These are phyloP conservation scores for Colletotrichum australisinense DNA, from an alignment of 2,329 filamentous ascomycete genomes.

Conservation along the genomic window DNA sequence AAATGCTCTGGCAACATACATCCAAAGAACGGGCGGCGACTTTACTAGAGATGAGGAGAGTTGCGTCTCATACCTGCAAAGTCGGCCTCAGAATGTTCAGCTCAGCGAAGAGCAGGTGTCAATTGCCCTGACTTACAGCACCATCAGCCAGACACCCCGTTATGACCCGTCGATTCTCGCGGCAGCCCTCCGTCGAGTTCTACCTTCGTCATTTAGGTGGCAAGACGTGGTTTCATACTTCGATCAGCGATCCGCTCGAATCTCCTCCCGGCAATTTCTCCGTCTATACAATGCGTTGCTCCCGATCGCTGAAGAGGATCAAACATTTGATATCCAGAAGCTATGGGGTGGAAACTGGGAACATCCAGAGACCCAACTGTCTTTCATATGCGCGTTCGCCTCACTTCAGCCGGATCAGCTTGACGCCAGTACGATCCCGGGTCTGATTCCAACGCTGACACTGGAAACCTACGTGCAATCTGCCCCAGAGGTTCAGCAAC, in stretches of 20 bases:
- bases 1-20: conserved; percentile 70
- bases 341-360: conserved; percentile 94
- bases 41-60: conserved; percentile 82
- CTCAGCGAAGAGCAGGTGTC: conserved; percentile 87
- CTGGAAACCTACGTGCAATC: conserved; percentile 66
- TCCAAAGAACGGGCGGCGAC: conserved; percentile 80
- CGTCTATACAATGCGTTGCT: conserved; percentile 83
- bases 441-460: conserved; percentile 82
- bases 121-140: conserved; percentile 76
- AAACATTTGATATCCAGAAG: conserved; percentile 82
- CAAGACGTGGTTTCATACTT: conserved; percentile 81
- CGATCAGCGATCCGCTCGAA: conserved; percentile 80
- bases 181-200: conserved; percentile 70
- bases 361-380: conserved; percentile 87
- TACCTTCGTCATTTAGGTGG: conserved; percentile 75
- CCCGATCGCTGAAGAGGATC: conserved; percentile 72
- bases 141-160: conserved; percentile 66
- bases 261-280: conserved; percentile 85
- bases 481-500: conserved; percentile 60
- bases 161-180: conserved; percentile 68
- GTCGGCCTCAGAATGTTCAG: conserved; percentile 64
- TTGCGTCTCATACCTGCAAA: conserved; percentile 65
- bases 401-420: conserved; percentile 80
- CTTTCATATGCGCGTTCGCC: conserved; percentile 91
- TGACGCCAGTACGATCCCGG: conserved; percentile 86